Evolutionary conservation across 805 yeast species (phyloP), one percentile per base, ranked within the genome.

Genomic region (Saccharomyces kudriavzevii): DNA sequence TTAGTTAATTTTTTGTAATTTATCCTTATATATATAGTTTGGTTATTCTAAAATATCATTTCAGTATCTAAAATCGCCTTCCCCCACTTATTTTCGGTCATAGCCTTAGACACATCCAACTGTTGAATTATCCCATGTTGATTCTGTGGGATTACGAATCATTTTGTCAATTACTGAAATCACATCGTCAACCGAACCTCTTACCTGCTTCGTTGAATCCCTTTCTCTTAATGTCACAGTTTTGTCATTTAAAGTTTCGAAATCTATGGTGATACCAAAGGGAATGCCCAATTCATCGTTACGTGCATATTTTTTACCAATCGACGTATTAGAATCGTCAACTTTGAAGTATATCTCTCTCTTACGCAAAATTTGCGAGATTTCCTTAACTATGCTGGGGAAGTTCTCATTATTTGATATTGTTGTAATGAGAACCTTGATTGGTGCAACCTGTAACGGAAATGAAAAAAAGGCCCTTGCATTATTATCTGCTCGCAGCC

Each of bases 281-380:
- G 98, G 98, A 52, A 97, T 92, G 72, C 98, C 98, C 67, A 92
- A 80, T 76, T 92, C 98, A 73, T 92, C 98, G 72, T 92, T 92
- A 77, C 98, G 87, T 58, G 98, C 90, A 67, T 92, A 92, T 76
- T 98, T 85, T 77, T 91, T 88, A 75, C 98, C 98, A 66, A 92
- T 92, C 28, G 97, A 87, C 13, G 96, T 97, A 60, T 95, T 86
- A 8, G 97, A 89, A 71, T 92, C 97, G 70, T 92, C 98, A 56
- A 91, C 85, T 79, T 90, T 91, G 79, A 89, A 87, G 13, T 49
- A 49, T 40, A 25, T 17, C 22, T 35, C 43, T 35, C 13, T 35
- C 58, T 77, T 74, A 73, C 94, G 89, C 70, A 94, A 82, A 57
- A 75, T 75, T 54, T 80, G 75, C 51, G 92, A 81, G 53, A 94